These are phyloP conservation scores for Kazachstania psychrophila DNA, from an alignment of 805 yeast genomes.

Conservation along the genomic window DNA sequence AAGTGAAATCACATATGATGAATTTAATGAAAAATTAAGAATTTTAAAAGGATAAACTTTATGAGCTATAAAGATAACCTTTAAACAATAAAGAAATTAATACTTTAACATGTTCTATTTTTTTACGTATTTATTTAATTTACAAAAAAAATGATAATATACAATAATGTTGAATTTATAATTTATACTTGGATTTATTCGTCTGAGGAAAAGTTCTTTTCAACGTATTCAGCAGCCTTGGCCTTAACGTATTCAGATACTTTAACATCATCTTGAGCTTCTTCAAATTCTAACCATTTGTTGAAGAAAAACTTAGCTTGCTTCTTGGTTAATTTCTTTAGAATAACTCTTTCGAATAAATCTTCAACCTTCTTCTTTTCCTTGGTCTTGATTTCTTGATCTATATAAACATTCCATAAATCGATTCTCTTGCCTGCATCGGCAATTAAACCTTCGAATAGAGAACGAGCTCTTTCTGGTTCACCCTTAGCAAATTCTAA, in stretches of 20 bases:
- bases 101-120: no score
- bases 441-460: slow-evolving; percentile 83
- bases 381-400: slow-evolving; percentile 73
- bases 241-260: slow-evolving; percentile 80
- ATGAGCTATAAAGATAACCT: no score
- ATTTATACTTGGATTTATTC: no score
- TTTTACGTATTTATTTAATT: no score
- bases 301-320: slow-evolving; percentile 93
- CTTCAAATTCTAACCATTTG: slow-evolving; percentile 83
- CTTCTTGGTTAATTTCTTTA: slow-evolving; percentile 60
- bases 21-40: slow-evolving; percentile 26
- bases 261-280: slow-evolving; percentile 54
- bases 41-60: slow-evolving; percentile 32
- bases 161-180: no score
- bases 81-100: no score
- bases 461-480: slow-evolving; percentile 86
- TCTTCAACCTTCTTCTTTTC: slow-evolving; percentile 63
- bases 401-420: slow-evolving; percentile 90
- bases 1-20: slow-evolving; percentile 33
- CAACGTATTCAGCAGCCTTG: slow-evolving; percentile 74
- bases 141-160: no score
- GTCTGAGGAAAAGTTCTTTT: no score
- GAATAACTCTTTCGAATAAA: slow-evolving; percentile 71
- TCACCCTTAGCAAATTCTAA: slow-evolving; percentile 83
- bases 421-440: slow-evolving; percentile 90